phyloP scores from a whole-genome alignment of 2,329 filamentous ascomycete genomes.

The Fusarium aywerte region DNA sequence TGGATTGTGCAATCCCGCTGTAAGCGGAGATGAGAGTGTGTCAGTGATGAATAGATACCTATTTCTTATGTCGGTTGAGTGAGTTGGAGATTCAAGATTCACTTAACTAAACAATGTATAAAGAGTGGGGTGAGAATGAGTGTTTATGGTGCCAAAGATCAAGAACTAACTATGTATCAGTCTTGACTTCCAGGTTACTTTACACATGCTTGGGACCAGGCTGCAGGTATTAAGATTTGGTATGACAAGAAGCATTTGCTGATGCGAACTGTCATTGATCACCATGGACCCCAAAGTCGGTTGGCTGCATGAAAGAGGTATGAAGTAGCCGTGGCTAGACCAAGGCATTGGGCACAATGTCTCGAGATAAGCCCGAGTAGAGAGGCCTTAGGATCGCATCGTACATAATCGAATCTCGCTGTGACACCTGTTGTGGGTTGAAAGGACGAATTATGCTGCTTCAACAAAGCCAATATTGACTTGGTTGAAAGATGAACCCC shows the following conservation, averaged over 20 bases:
- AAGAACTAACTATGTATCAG: neutral
- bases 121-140: neutral
- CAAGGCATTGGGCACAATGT: neutral
- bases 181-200: neutral
- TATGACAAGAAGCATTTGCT: conserved; percentile 14
- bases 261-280: neutral
- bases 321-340: neutral
- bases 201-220: neutral
- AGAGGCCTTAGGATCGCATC: neutral
- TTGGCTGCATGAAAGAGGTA: conserved; percentile 22
- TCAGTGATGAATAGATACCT: neutral
- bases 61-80: neutral
- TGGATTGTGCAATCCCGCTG: conserved; percentile 10
- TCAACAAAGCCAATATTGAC: conserved; percentile 5
- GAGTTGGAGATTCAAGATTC: neutral
- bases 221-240: neutral
- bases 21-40: conserved; percentile 12
- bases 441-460: neutral
- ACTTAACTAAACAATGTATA: too few species aligned
- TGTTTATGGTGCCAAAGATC: neutral
- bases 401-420: conserved; percentile 9
- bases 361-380: neutral
- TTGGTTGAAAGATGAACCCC: neutral
- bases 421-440: conserved; percentile 8
- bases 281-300: conserved; percentile 8